These are phyloP conservation scores for Lentinula lateritia DNA, from an alignment of 768 basidiomycete genomes.

Conservation along the genomic window DNA sequence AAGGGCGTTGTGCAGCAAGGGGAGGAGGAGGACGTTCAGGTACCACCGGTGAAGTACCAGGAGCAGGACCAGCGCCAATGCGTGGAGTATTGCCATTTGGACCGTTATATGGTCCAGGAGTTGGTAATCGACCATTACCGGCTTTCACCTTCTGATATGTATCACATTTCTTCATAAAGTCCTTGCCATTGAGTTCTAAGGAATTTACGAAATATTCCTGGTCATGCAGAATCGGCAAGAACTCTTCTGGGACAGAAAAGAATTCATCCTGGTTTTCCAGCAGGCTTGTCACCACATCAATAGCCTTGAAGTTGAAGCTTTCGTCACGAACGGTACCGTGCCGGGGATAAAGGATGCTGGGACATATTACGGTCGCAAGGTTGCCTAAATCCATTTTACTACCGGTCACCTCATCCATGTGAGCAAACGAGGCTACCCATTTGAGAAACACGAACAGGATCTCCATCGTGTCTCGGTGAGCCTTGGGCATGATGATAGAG, in stretches of 20 bases:
- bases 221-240: conserved; percentile 80
- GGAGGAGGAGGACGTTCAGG: conserved; percentile 41
- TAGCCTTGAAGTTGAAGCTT: conserved; percentile 85
- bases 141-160: conserved; percentile 78
- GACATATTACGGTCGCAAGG: conserved; percentile 94
- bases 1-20: conserved; percentile 31
- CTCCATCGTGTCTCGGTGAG: conserved; percentile 96
- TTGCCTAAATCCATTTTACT: conserved; percentile 98
- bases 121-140: conserved; percentile 46
- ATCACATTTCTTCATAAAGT: conserved; percentile 93
- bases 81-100: conserved; percentile 33
- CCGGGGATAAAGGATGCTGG: conserved; percentile 93
- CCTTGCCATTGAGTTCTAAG: conserved; percentile 87
- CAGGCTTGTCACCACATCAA: conserved; percentile 78
- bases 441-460: conserved; percentile 97
- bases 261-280: conserved; percentile 94
- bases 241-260: conserved; percentile 91
- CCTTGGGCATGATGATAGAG: conserved; percentile 82
- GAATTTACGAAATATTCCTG: conserved; percentile 88
- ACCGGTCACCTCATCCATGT: conserved; percentile 94
- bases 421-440: conserved; percentile 99
- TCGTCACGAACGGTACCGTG: conserved; percentile 87
- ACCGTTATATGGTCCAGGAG: conserved; percentile 28
- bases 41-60: conserved; percentile 24
- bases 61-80: conserved; percentile 19